Conservation (phyloP, 73 alveolate species). For the Diophrys appendiculata region DNA sequence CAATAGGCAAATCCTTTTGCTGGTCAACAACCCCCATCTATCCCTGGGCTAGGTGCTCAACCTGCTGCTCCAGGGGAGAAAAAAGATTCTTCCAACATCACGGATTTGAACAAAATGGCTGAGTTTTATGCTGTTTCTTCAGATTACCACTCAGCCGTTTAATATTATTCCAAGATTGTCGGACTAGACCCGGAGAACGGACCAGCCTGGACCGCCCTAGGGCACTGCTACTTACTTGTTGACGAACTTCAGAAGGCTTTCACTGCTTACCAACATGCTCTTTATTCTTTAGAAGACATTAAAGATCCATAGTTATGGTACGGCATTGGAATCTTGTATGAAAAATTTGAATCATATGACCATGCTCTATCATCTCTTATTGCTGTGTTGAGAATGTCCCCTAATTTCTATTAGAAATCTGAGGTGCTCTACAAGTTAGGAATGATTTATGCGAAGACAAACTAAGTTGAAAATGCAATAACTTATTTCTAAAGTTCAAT, state of each 20-base stretch:
- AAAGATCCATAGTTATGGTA: conserved; percentile 80
- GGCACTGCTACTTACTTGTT: conserved; percentile 71
- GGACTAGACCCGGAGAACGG: conserved; percentile 61
- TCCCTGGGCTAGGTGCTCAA: too few relatives aligned
- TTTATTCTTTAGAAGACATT: conserved; percentile 61
- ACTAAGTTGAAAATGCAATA: conserved; percentile 56
- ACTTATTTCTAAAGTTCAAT: conserved; percentile 64
- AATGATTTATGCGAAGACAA: conserved; percentile 61
- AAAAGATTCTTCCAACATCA: conserved; percentile 16
- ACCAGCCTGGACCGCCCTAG: conserved; percentile 80
- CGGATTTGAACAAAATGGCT: conserved; percentile 57
- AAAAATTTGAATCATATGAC: conserved; percentile 71
- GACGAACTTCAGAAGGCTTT: conserved; percentile 73
- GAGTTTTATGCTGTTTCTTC: conserved; percentile 67
- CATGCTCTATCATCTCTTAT: conserved; percentile 70
- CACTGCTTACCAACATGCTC: conserved; percentile 71
- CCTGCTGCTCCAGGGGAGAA: too few relatives aligned
- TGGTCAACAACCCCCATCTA: too few relatives aligned
- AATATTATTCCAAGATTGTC: conserved; percentile 53
- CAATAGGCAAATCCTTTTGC: too few relatives aligned
- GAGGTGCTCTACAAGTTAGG: conserved; percentile 66
- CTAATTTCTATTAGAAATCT: conserved; percentile 66
- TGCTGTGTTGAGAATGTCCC: conserved; percentile 68
- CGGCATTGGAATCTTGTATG: conserved; percentile 75
- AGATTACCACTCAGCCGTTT: conserved; percentile 63